Base-by-base conservation (phyloP, 1,284 basidiomycete species). In the Anthracocystis panici-leucophaei region DNA sequence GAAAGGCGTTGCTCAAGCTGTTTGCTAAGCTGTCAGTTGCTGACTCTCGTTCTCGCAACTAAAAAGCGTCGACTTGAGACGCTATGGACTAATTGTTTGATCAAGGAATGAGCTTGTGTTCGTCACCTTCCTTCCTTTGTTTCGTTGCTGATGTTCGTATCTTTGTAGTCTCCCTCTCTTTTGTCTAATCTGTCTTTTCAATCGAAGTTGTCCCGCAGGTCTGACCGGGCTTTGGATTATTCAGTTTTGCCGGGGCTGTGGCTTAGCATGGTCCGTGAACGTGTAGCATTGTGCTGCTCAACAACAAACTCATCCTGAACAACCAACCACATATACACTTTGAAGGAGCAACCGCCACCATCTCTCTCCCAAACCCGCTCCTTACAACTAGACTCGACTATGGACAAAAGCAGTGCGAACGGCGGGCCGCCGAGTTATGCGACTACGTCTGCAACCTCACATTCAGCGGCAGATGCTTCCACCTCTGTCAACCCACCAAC, bases 1-100 rank as follows among this genome's bases (percentile, higher is more conserved):
- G 72, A 41, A 69, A 66, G 65, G 73, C 75, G 11, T 57, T 79
- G 27, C 67, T 79, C 52, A 71, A 75, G 57, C 75, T 80, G 41
- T 80, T 80, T 48, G 74, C 75, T 49, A 80, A 78, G 66, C 57
- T 80, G 25, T 63, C 60, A 6, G 65, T 73, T 20, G 55, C 60
- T 4, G 27, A 31, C 5, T 31, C 29, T 16, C 7, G 18, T 16
- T 29, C 48, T 49, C 29, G 48, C 35, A 16, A 38, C 18, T 49
- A 31, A 31, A 31, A n/a, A 31, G 48, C 4, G 12, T 6, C 14
- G 3, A 1, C 20, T 23, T 33, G 40, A 16, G 35, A 38, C 35
- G 14, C 35, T 8, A 45, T 33, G 55, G 55, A 64, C 60, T 40
- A 21, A 38, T 27, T 51, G 2, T 33, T 33, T 27, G 27, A 33